Evolutionary conservation across 306 rosid genomes (phyloP).

Genomic region (Ceratonia siliqua): DNA sequence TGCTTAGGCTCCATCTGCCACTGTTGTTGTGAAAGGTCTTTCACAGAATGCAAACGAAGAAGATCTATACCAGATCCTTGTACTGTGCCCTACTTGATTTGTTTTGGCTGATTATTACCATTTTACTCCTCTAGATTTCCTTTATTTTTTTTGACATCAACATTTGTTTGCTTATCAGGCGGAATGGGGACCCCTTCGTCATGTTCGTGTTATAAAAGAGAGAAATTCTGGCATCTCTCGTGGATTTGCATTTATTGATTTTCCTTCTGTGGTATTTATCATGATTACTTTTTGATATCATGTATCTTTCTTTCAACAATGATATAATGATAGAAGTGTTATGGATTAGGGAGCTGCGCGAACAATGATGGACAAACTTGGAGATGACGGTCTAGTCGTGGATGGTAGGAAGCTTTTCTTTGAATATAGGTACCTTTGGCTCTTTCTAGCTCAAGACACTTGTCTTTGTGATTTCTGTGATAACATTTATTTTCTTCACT

Average conservation of each 20-base stretch:
- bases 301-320: slow-evolving; percentile 28
- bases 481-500: not conserved
- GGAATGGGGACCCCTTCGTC: slow-evolving; percentile 99
- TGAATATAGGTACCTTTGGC: slow-evolving; percentile 72
- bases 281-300: slow-evolving; percentile 22
- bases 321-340: slow-evolving; percentile 31
- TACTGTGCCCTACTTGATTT: slow-evolving; percentile 45
- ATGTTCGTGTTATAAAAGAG: slow-evolving; percentile 96
- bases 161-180: slow-evolving; percentile 54
- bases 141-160: slow-evolving; percentile 12
- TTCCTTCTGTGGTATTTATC: slow-evolving; percentile 85
- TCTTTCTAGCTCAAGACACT: not conserved
- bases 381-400: slow-evolving; percentile 82
- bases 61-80: slow-evolving; percentile 95
- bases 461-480: not conserved
- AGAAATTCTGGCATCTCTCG: slow-evolving; percentile 92
- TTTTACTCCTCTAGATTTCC: not conserved
- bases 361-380: slow-evolving; percentile 90
- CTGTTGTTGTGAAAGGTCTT: slow-evolving; percentile 96
- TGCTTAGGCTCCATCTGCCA: slow-evolving; percentile 91
- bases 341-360: slow-evolving; percentile 81
- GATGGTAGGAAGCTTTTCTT: slow-evolving; percentile 89
- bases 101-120: slow-evolving; percentile 32
- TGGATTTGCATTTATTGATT: slow-evolving; percentile 98
- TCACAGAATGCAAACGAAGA: slow-evolving; percentile 94